These are phyloP conservation scores for Thuidium tamariscinum DNA, from an alignment of 225 moss, liverwort and hornwort species.

Conservation along the genomic window DNA sequence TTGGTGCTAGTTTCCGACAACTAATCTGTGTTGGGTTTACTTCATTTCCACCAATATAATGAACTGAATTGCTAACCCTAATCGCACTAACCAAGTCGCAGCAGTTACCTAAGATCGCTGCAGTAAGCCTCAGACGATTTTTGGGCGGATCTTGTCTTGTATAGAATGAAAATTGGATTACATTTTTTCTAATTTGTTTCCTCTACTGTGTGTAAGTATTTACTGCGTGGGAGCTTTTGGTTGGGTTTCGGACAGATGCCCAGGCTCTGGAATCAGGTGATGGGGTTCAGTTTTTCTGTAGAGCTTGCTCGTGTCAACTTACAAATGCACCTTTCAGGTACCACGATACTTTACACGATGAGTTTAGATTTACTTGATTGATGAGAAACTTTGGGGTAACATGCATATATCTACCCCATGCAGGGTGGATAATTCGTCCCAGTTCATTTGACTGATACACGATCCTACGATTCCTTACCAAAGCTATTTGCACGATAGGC, in stretches of 20 bases:
- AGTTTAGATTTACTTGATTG: background rate
- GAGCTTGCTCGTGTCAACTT: conserved; percentile 50
- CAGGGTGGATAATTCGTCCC: background rate
- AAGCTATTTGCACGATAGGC: background rate
- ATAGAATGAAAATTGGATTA: background rate
- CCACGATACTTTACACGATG: background rate
- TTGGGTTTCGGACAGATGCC: conserved; percentile 39
- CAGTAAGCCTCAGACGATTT: background rate
- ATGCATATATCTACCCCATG: background rate
- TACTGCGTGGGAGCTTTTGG: background rate
- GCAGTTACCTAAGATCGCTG: background rate
- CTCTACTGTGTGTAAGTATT: background rate
- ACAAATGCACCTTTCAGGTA: conserved; percentile 57
- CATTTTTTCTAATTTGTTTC: background rate
- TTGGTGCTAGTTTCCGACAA: background rate
- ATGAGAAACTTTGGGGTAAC: background rate
- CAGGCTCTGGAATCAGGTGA: conserved; percentile 40
- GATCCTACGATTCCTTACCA: background rate
- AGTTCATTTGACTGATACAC: background rate
- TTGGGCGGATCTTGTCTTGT: background rate
- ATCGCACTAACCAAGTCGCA: background rate
- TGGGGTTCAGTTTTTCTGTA: conserved; percentile 56
- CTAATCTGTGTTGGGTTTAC: background rate
- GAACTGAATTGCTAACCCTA: background rate
- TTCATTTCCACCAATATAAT: background rate